A percentile compares a stretch with the other conserved stretches of the same genome.
Evolutionary conservation across 176 grass and related monocot species (phyloP).

Genomic region (Alopecurus myosuroides): DNA sequence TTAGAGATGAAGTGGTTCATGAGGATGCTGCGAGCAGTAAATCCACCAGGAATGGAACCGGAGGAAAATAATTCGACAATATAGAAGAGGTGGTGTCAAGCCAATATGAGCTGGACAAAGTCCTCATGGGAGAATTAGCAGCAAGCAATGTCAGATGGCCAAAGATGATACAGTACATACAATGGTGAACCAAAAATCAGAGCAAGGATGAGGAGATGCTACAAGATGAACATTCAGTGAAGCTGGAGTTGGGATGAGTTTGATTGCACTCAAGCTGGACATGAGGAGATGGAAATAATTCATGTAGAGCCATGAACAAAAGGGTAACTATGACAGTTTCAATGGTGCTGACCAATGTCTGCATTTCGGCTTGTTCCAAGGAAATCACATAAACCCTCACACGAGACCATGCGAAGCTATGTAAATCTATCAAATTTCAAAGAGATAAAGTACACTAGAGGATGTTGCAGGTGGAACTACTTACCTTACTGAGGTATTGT

Average conservation of each 20-base stretch:
- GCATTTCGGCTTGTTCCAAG: background rate
- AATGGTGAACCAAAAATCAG: background rate
- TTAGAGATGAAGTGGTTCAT: background rate
- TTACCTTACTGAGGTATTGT: background rate
- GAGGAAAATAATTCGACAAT: background rate
- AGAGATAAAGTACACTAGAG: background rate
- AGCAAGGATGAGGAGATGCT: background rate
- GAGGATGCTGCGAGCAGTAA: background rate
- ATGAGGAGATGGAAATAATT: background rate
- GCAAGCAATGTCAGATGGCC: background rate
- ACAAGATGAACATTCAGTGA: background rate
- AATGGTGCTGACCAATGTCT: constrained; percentile 5
- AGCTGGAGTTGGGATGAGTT: background rate
- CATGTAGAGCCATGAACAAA: background rate
- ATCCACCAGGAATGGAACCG: background rate
- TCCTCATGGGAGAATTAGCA: background rate
- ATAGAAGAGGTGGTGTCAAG: background rate
- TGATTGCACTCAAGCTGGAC: background rate
- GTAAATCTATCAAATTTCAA: background rate
- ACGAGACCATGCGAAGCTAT: background rate
- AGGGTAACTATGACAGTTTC: background rate
- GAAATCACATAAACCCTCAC: background rate
- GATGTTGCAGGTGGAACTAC: constrained; percentile 6
- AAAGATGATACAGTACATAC: background rate
- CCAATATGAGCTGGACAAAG: background rate